Base-by-base conservation (phyloP, 495 filamentous ascomycete genomes). In the Lasiosphaeria miniovina region DNA sequence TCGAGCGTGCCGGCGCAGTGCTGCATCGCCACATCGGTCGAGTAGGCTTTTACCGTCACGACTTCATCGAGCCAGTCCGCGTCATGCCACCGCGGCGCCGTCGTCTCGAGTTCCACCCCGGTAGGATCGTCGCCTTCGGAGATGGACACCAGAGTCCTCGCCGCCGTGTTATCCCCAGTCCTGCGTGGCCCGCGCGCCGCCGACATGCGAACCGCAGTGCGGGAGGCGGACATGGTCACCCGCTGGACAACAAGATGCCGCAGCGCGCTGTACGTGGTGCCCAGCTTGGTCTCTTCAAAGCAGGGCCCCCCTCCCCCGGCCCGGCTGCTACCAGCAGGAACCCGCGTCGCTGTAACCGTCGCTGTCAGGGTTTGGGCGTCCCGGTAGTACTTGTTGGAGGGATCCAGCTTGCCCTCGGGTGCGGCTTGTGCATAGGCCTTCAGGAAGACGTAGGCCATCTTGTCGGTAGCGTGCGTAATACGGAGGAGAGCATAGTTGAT, bases 401-500 rank as follows among this genome's bases (percentile, higher is more conserved):
- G 0, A 9, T 55, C 65, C 7, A 74, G 61, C 34, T 59, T 64
- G 51, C 57, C 56, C 40, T 76, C 62, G 9, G 65, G 63, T 31
- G 45, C 12, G 36, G 54, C 50, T 5, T 45, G 54, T 31, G 60
- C 58, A 59, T 75, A 75, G 11, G 52, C 57, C 49, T 72, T 1
- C 31, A 61, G 48, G 62, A 75, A 75, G 8, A 10, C 10, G 14
- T 52, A 62, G 14, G 65, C 68, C 74, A 76, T 76, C 14, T 61
- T 59, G 41, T 74, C 68, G n/a, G 74, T 76, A 4, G 0, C 11
- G 11, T 9, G 1, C 52, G 60, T 71, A 63, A 76, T 72, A 4
- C 68, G 65, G 8, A 76, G 67, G 0, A 76, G 60, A 15, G 67
- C 61, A 46, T 75, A 76, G 67, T 76, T 73, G 64, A 76, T 66